Percentiles rank a stretch among this genome's conserved stretches.
Conservation (phyloP, 768 basidiomycete genomes). For the Macrocybe gigantea region DNA sequence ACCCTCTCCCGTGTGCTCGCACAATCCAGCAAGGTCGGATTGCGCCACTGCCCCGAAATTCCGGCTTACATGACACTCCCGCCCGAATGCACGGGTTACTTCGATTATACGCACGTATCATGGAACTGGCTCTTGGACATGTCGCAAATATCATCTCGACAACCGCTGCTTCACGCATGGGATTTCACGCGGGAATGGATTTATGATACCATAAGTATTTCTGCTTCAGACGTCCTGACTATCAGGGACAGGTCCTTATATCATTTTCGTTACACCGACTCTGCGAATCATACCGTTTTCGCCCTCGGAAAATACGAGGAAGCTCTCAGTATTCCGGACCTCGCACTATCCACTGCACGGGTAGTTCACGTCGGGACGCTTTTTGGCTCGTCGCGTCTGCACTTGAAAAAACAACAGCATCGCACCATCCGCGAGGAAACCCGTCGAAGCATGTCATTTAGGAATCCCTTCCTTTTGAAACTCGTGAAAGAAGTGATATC, state of each 20-base stretch:
- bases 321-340: conserved; percentile 34
- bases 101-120: conserved; percentile 54
- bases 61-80: conserved; percentile 28
- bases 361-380: conserved; percentile 70
- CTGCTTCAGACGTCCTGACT: conserved; percentile 31
- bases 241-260: conserved; percentile 56
- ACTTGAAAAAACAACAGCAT: conserved; percentile 36
- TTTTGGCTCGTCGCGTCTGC: conserved; percentile 70
- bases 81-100: conserved; percentile 57
- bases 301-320: conserved; percentile 33
- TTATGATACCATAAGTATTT: conserved; percentile 30
- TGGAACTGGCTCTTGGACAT: conserved; percentile 72
- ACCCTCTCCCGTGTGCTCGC: conserved; percentile 38
- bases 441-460: conserved; percentile 52
- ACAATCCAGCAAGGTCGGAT: conserved; percentile 45
- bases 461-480: conserved; percentile 38
- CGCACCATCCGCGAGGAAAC: conserved; percentile 37
- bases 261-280: conserved; percentile 59
- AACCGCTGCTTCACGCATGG: conserved; percentile 42
- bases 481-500: conserved; percentile 39
- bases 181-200: conserved; percentile 47
- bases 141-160: conserved; percentile 25
- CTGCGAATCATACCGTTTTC: conserved; percentile 16
- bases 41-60: conserved; percentile 42
- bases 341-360: conserved; percentile 34